These are phyloP conservation scores for Emmonsia crescens DNA, from an alignment of 2,329 filamentous ascomycete species.

Conservation along the genomic window DNA sequence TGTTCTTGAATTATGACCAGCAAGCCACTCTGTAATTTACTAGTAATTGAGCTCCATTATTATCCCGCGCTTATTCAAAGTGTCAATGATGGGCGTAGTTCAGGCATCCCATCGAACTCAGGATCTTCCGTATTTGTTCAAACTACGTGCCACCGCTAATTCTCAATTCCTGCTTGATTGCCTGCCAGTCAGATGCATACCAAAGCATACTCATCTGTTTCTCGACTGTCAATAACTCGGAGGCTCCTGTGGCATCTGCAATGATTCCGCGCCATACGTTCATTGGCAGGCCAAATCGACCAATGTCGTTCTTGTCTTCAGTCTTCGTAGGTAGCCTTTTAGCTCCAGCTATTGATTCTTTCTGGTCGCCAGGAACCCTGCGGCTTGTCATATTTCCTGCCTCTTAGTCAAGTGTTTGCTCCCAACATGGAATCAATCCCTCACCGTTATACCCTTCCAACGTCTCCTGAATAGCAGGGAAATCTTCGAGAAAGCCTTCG, in stretches of 20 bases:
- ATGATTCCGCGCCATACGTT: constrained; percentile 24
- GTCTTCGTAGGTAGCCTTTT: background rate
- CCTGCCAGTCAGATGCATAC: constrained; percentile 25
- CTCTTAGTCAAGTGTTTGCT: background rate
- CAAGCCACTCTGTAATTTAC: background rate
- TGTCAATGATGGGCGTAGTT: constrained; percentile 17
- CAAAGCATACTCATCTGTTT: constrained; percentile 22
- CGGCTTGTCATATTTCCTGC: background rate
- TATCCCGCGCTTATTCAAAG: background rate
- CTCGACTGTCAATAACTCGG: constrained; percentile 18
- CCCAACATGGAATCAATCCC: background rate
- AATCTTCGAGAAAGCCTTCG: constrained; percentile 14
- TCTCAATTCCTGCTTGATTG: constrained; percentile 20
- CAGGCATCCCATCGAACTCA: constrained; percentile 25
- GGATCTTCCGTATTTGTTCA: constrained; percentile 28
- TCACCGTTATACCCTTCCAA: background rate
- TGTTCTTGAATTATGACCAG: no score
- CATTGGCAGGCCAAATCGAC: constrained; percentile 20
- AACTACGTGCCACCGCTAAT: constrained; percentile 20
- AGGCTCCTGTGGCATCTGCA: constrained; percentile 17
- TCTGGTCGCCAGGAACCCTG: background rate
- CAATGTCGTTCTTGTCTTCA: background rate
- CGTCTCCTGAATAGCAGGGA: constrained; percentile 13
- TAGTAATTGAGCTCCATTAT: background rate
- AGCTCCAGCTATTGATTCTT: background rate